Base-by-base conservation (phyloP, 768 basidiomycete genomes). In the Sarcodon aspratus region DNA sequence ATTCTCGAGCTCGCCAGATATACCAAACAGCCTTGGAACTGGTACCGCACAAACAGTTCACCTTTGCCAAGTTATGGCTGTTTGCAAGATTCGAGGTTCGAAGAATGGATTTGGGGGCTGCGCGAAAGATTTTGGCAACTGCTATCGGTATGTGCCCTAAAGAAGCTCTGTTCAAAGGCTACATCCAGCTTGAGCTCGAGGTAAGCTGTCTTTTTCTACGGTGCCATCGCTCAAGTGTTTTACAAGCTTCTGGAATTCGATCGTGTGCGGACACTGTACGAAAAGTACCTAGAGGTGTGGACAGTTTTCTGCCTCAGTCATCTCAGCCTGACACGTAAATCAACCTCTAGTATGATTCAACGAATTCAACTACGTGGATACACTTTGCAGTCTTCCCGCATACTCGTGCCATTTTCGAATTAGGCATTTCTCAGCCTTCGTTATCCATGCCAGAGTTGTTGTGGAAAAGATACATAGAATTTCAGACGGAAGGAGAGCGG, bases 391-490 rank as follows among this genome's bases (percentile, higher is more conserved):
- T 96, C 62, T 82, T 83, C 62, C 71, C 78, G 32, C 90, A 94
- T 37, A 86, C 90, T 2, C 85, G 94, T 11, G 92, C 85, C 6
- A 92, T 97, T 57, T 96, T 91, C 66, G 93, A 96, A 64, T 79
- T 96, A n/a, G 94, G 85, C 6, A 76, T 91, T n/a, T 74, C 82
- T 9, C 94, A 96, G 59, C 68, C 78, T 1, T 77, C 84, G 10
- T 70, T 96, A 33, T 90, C 92, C 44, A 95, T 94, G 91, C 94
- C 94, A 1, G 94, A 98, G 62, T 68, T 92, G 4, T 68, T 92
- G 9, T 91, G 88, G 87, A 92, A 95, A 61, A 86, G 89, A 3
- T 97, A 91, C 63, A 88, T 97, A 64, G 94, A 97, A 63, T 96
- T 96, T 56, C 95, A 98, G 65, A 79, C 84, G 48, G 92, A 96